Evolutionary conservation across 2,329 filamentous ascomycete species (phyloP).

Genomic region (Chaetomium olivaceum): DNA sequence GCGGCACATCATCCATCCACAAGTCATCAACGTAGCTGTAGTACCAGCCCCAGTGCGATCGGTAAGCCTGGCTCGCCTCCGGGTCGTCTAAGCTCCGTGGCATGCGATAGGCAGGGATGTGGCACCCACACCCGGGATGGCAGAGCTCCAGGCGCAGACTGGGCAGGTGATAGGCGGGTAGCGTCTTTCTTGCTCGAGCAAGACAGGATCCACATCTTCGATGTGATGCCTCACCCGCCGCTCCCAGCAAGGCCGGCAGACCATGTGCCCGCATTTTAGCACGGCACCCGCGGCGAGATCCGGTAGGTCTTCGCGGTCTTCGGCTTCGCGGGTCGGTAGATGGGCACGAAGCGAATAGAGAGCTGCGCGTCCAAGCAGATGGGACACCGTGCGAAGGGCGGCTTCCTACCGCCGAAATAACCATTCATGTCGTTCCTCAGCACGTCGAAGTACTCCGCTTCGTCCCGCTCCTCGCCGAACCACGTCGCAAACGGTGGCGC

Average conservation of each 20-base stretch:
- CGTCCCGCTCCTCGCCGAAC: not conserved
- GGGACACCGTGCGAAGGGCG: not conserved
- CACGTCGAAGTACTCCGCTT: not conserved
- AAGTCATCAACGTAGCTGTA: not conserved
- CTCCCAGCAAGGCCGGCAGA: conserved; percentile 8
- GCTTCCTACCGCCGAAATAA: not conserved
- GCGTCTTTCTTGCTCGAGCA: not conserved
- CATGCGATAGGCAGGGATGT: not conserved
- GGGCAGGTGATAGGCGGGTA: not conserved
- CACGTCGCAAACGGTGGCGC: not conserved
- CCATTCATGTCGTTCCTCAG: not conserved
- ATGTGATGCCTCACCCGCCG: not conserved
- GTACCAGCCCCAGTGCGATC: not conserved
- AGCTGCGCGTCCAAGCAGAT: conserved; percentile 2
- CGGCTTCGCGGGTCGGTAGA: not conserved
- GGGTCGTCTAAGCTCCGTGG: not conserved
- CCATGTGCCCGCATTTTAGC: conserved; percentile 10
- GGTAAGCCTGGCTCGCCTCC: not conserved
- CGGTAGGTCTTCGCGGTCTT: not conserved
- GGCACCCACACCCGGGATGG: not conserved
- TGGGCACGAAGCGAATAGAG: not conserved
- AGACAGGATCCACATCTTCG: too few species aligned
- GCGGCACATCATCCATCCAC: not conserved
- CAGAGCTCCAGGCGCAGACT: not conserved
- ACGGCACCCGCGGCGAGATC: not conserved